Percentiles rank a stretch among this genome's conserved stretches.
These are phyloP conservation scores for Alternaria novae-zelandiae DNA, from an alignment of 2,329 filamentous ascomycete genomes.

Conservation along the genomic window DNA sequence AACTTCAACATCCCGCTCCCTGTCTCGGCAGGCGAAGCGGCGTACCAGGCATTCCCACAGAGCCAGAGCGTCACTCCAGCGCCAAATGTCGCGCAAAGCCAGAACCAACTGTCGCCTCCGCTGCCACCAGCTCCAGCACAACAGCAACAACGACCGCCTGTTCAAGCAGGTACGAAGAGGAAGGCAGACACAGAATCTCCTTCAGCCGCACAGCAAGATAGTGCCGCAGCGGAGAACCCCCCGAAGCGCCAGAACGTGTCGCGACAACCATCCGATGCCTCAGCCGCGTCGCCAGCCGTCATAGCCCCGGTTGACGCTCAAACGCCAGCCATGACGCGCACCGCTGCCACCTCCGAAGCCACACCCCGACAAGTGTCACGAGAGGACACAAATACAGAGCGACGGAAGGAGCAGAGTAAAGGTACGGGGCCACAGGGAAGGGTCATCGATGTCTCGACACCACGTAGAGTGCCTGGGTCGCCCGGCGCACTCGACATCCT, in stretches of 20 bases:
- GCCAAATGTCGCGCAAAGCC: slow-evolving; percentile 22
- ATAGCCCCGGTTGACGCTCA: slow-evolving; percentile 22
- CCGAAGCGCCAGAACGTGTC: slow-evolving; percentile 45
- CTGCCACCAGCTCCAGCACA: slow-evolving; percentile 25
- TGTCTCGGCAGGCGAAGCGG: slow-evolving; percentile 18
- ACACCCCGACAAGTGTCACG: slow-evolving; percentile 14
- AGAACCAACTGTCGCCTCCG: slow-evolving; percentile 33
- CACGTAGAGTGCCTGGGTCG: slow-evolving; percentile 38
- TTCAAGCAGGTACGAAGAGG: slow-evolving; percentile 46
- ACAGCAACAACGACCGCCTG: slow-evolving; percentile 22
- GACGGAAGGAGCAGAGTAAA: slow-evolving; percentile 36
- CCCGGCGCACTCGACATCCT: slow-evolving; percentile 54
- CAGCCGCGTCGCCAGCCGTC: slow-evolving; percentile 30
- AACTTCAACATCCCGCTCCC: slow-evolving; percentile 51
- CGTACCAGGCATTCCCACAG: slow-evolving; percentile 30
- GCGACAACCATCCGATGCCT: slow-evolving; percentile 41
- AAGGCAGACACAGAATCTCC: slow-evolving; percentile 43
- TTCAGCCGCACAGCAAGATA: slow-evolving; percentile 35
- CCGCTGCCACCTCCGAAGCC: slow-evolving; percentile 22
- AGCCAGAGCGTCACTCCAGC: slow-evolving; percentile 16
- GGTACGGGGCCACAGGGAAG: slow-evolving; percentile 43
- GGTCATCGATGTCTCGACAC: slow-evolving; percentile 43
- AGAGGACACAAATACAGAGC: slow-evolving; percentile 24
- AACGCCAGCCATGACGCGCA: slow-evolving; percentile 27
- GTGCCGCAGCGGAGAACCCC: slow-evolving; percentile 23